A percentile compares a stretch with the other conserved stretches of the same genome.
Evolutionary conservation across 108 stramenopile genomes (phyloP).

Genomic region (Cyclotella distinguenda): DNA sequence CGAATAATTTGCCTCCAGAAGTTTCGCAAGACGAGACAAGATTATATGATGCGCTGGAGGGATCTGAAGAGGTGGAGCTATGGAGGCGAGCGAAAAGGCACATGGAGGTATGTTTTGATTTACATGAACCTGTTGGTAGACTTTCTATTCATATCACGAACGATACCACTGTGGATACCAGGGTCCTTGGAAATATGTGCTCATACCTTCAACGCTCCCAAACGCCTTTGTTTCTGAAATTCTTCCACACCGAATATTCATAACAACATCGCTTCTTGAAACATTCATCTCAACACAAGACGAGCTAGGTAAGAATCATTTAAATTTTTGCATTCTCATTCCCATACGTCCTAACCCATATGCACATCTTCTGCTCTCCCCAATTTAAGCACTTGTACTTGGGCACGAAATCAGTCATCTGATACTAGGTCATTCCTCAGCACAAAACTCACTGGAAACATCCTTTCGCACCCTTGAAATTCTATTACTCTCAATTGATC

Average conservation of each 20-base stretch:
- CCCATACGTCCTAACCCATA: too few species aligned
- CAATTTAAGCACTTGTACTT: constrained; percentile 77
- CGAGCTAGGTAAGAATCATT: too few species aligned
- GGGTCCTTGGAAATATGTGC: constrained; percentile 52
- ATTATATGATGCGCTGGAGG: constrained; percentile 31
- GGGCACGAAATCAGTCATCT: constrained; percentile 83
- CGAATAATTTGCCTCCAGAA: constrained; percentile 31
- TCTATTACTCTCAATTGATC: constrained; percentile 74
- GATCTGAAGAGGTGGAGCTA: constrained; percentile 27
- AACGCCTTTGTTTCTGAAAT: constrained; percentile 90
- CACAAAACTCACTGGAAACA: constrained; percentile 61
- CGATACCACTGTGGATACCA: not conserved
- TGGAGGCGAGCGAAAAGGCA: constrained; percentile 43
- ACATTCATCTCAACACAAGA: constrained; percentile 71
- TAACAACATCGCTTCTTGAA: constrained; percentile 72
- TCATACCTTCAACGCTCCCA: constrained; percentile 58
- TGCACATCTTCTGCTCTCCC: too few species aligned
- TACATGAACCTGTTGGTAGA: too few species aligned
- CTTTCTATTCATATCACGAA: too few species aligned
- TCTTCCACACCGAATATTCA: constrained; percentile 80
- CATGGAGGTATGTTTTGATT: constrained; percentile 23
- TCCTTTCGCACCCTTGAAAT: constrained; percentile 75
- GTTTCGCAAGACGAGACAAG: constrained; percentile 30
- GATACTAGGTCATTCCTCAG: constrained; percentile 69
- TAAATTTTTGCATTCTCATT: too few species aligned